phyloP scores from a whole-genome alignment of 2,329 filamentous ascomycete genomes.

The Botrytis sinoallii region DNA sequence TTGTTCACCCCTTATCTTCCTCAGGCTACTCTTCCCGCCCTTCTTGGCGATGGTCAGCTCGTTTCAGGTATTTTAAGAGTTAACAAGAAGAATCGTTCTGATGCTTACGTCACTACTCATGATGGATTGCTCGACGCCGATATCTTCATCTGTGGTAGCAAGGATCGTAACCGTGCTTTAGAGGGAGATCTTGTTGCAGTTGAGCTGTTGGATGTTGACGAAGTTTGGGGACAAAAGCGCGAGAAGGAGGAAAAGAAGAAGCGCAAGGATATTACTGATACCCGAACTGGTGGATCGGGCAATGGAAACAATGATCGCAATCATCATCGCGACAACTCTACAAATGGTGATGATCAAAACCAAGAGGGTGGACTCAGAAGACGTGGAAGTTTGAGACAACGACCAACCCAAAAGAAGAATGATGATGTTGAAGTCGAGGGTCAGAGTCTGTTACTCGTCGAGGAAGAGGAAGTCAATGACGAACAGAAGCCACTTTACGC shows the following conservation, averaged over 20 bases:
- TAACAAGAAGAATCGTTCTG: conserved; percentile 99
- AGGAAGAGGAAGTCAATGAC: conserved; percentile 98
- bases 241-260: conserved; percentile 99
- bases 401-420: conserved; percentile 99
- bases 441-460: conserved; percentile 91
- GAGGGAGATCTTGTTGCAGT: conserved; percentile 95
- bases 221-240: conserved; percentile 97
- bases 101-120: conserved; percentile 92
- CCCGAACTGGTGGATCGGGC: conserved; percentile 71
- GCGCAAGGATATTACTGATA: conserved; percentile 96
- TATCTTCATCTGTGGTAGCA: conserved; percentile 99
- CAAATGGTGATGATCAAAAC: conserved; percentile 58
- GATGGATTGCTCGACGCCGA: conserved; percentile 88
- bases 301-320: conserved; percentile 65
- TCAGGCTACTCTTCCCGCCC: conserved; percentile 86
- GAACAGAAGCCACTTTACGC: conserved; percentile 97
- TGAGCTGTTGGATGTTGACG: conserved; percentile 94
- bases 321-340: conserved; percentile 50
- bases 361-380: conserved; percentile 76
- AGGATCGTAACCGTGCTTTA: conserved; percentile 93
- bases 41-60: conserved; percentile 87
- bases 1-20: conserved; percentile 97
- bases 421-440: conserved; percentile 98
- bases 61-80: conserved; percentile 95
- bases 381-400: conserved; percentile 91